These are phyloP conservation scores for Prototheca stagnorum DNA, from an alignment of 163 green algal genomes.

Conservation along the genomic window DNA sequence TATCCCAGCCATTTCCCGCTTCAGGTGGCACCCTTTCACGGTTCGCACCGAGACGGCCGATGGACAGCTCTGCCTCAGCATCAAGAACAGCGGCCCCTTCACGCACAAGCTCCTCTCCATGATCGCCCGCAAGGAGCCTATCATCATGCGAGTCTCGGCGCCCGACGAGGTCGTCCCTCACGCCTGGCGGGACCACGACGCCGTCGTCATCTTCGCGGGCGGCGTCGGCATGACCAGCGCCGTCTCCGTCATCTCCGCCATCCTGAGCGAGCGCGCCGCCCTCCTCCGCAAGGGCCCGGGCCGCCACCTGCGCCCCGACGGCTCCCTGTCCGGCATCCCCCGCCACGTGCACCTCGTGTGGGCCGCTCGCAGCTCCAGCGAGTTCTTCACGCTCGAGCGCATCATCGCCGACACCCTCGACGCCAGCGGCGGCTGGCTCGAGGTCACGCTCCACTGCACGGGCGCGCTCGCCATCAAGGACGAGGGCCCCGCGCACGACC, in stretches of 20 bases:
- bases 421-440: slow-evolving; percentile 6
- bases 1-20: slow-evolving; percentile 11
- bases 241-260: neutral
- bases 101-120: neutral
- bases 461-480: neutral
- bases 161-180: slow-evolving; percentile 1
- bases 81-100: slow-evolving; percentile 18
- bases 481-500: neutral
- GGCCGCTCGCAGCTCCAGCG: neutral
- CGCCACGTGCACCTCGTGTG: neutral
- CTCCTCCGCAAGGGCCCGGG: too few species aligned
- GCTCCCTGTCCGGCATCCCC: neutral
- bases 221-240: neutral
- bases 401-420: neutral
- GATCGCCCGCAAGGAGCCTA: neutral
- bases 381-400: neutral
- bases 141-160: slow-evolving; percentile 9
- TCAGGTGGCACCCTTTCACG: slow-evolving; percentile 24
- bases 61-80: slow-evolving; percentile 6
- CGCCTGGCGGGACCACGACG: neutral
- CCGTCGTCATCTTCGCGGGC: neutral
- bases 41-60: neutral
- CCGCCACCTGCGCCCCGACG: too few species aligned
- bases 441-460: slow-evolving; percentile 8
- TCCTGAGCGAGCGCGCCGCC: neutral